Evolutionary conservation across 192 early-diverging fungal species (phyloP), one percentile per base, ranked within the genome.

Genomic region (Dissophora globulifera): DNA sequence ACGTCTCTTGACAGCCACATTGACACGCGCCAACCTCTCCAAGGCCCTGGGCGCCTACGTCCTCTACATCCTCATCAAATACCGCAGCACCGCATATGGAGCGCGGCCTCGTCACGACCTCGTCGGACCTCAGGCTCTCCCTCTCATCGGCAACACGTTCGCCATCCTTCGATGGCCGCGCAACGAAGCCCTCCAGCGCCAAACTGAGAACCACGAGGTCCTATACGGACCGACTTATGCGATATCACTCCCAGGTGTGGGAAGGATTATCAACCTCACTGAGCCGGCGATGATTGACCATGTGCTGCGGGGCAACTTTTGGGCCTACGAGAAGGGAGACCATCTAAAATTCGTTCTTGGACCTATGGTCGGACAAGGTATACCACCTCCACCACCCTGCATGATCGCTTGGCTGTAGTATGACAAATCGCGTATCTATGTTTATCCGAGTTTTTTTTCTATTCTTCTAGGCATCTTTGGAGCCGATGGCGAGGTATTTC

Each of bases 241-340:
- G 0, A 49, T 70, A 32, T 60, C 41, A 23, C 29, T 81, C 0
- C 66, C 67, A 7, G 51, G 47, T 3, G 13, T 80, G 2, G 78
- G 70, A 3, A 45, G 79, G 27, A 15, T 76, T 22, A 57, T 78
- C 20, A 40, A 65, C 25, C 54, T 76, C 29, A 51, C 38, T 26
- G 46, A 68, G 20, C 72, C 79, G 9, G 62, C 49, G 9, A 42
- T 59, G 10, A 8, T 81, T 50, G 71, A 81, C 23, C 61, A 81
- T 58, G 62, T 81, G 2, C 51, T 81, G 16, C 74, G 74, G 55
- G 60, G 41, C n/a, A 71, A 76, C 47, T 76, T 76, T 56, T 68
- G 62, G 47, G 58, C 67, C 3, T 81, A 76, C 19, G 52, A 59
- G 25, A 81, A 81, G 40, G 62, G 59, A 1, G 71, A 76, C 4